Conservation (phyloP, 2,329 filamentous ascomycete species). For the Ophiostoma triangulosporum region DNA sequence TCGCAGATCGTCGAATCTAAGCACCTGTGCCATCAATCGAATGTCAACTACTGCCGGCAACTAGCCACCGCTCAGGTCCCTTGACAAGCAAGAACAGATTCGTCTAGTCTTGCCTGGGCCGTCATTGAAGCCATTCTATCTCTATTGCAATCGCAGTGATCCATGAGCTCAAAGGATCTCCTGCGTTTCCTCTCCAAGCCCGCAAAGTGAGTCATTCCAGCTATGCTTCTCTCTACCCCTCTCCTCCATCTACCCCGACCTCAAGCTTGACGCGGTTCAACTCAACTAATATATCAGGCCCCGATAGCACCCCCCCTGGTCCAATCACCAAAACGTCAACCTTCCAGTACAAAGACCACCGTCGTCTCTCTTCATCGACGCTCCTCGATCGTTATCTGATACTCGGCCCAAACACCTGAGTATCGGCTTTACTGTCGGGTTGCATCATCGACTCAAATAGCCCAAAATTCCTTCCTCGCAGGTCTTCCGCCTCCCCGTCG, state of each 20-base stretch:
- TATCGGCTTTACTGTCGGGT: slow-evolving; percentile 47
- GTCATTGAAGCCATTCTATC: background rate
- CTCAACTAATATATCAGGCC: slow-evolving; percentile 27
- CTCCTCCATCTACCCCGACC: background rate
- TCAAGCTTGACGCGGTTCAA: background rate
- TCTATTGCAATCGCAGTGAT: slow-evolving; percentile 28
- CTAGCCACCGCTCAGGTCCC: background rate
- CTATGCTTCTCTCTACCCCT: background rate
- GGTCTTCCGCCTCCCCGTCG: slow-evolving; percentile 70
- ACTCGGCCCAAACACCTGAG: slow-evolving; percentile 18
- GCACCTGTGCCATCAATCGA: background rate
- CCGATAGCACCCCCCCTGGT: slow-evolving; percentile 40
- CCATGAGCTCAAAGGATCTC: slow-evolving; percentile 86
- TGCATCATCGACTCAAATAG: slow-evolving; percentile 26
- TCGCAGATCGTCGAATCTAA: background rate
- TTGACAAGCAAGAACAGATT: background rate
- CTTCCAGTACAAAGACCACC: slow-evolving; percentile 19
- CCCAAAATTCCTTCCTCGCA: slow-evolving; percentile 81
- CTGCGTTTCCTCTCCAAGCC: slow-evolving; percentile 90
- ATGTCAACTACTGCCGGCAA: slow-evolving; percentile 1
- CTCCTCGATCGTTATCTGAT: slow-evolving; percentile 59
- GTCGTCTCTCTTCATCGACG: background rate
- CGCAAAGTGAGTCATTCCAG: slow-evolving; percentile 58
- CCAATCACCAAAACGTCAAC: background rate
- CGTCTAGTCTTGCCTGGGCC: background rate